Evolutionary conservation across 2,329 filamentous ascomycete species (phyloP), one percentile per base, ranked within the genome.

Genomic region (Plenodomus lindquistii): DNA sequence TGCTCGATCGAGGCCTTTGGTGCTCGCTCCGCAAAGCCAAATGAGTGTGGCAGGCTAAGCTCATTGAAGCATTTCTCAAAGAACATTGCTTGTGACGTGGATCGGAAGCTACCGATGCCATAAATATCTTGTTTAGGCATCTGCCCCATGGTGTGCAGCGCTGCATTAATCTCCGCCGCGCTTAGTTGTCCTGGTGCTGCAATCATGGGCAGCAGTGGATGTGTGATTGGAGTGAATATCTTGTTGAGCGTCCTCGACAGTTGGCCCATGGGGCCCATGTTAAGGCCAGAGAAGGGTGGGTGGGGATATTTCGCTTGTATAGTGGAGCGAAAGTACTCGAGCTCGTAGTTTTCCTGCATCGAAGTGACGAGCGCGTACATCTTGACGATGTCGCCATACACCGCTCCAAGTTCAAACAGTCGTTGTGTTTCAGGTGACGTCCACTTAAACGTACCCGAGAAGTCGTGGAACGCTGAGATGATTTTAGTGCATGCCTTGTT

Each of bases 391-490:
- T 95, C 89, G 39, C 88, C 87, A 59, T 91, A 91, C 49, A 84
- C 83, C 39, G 83, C 82, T 8, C 87, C 89, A 57, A 86, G 81
- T 50, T 83, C 77, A 60, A 92, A 95, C 3, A 93, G 80, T 10
- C 81, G 77, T 62, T 88, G 83, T 1, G 89, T 89, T 57, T 88
- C 81, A 6, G 81, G 74, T 0, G 88, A 89, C 1, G 87, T 87
- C 90, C 90, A 95, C 63, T 86, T 89, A 79, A 93, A 93, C 1
- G 79, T 86, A 1, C 89, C 88, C 0, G 89, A 91, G 65, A 93
- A 93, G 74, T 94, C 90, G 69, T 95, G 91, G 64, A 93, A 94
- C 11, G 91, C 90, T n/a, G 89, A 93, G 77, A 95, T 91, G 71
- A 96, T 91, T 57, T 86, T 87, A 63, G 87, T 93, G 72, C 85